Percentiles rank a stretch among this genome's conserved stretches.
Evolutionary conservation across 2,329 filamentous ascomycete genomes (phyloP).

Genomic region (Alternaria triticimaculans): DNA sequence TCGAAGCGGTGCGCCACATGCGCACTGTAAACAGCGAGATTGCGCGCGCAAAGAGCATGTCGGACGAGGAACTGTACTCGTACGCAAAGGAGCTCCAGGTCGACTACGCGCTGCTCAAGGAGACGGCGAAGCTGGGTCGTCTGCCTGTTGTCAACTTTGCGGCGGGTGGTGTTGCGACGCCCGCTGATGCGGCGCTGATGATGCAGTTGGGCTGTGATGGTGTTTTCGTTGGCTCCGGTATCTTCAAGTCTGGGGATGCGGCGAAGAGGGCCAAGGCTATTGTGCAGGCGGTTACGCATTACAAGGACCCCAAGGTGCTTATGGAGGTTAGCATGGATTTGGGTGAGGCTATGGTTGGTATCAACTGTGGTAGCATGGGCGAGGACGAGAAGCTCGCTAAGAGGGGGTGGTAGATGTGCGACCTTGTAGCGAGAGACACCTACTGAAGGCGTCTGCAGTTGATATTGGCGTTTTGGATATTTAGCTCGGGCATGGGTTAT

Average conservation of each 20-base stretch:
- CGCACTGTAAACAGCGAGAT: slow-evolving; percentile 87
- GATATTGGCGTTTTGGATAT: neutral
- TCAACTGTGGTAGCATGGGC: slow-evolving; percentile 81
- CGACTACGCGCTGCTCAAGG: slow-evolving; percentile 78
- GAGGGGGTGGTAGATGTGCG: slow-evolving; percentile 72
- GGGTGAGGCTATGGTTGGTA: slow-evolving; percentile 98
- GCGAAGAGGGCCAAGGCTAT: slow-evolving; percentile 91
- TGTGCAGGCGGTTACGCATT: slow-evolving; percentile 92
- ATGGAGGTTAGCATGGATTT: slow-evolving; percentile 87
- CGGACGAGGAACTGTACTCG: slow-evolving; percentile 75
- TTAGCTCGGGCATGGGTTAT: neutral
- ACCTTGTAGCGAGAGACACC: neutral
- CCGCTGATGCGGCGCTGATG: slow-evolving; percentile 95
- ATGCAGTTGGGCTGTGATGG: slow-evolving; percentile 99
- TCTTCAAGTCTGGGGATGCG: slow-evolving; percentile 96
- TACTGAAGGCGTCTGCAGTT: neutral
- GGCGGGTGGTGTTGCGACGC: slow-evolving; percentile 98
- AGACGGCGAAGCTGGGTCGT: slow-evolving; percentile 85
- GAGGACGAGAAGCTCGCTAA: slow-evolving; percentile 82
- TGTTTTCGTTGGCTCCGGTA: slow-evolving; percentile 94
- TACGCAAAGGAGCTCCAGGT: slow-evolving; percentile 82
- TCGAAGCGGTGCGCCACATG: slow-evolving; percentile 96
- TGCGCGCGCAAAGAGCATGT: slow-evolving; percentile 68
- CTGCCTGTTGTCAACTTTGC: slow-evolving; percentile 98
- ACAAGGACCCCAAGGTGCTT: slow-evolving; percentile 80